These are phyloP conservation scores for Delonix regia DNA, from an alignment of 306 rosid species.

Conservation along the genomic window DNA sequence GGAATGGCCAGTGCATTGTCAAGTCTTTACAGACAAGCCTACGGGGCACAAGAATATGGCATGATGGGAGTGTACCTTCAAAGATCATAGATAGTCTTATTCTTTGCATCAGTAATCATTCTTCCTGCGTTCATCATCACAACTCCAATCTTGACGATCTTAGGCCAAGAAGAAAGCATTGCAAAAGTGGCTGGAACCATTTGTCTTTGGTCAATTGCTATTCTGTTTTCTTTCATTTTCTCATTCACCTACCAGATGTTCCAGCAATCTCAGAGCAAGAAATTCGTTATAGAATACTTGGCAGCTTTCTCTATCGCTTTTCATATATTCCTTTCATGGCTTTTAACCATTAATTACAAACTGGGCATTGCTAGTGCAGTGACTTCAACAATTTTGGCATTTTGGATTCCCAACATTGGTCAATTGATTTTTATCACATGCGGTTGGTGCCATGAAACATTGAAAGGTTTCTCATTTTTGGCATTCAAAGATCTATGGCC, in stretches of 20 bases:
- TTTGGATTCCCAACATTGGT: not conserved
- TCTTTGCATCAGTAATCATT: too few relatives aligned
- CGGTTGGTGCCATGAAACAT: not conserved
- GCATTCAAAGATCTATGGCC: not conserved
- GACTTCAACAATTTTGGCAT: not conserved
- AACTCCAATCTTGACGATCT: constrained; percentile 38
- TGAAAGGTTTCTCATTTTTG: not conserved
- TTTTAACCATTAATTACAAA: constrained; percentile 12
- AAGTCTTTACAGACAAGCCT: constrained; percentile 65
- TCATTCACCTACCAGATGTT: constrained; percentile 54
- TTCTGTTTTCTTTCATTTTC: constrained; percentile 43
- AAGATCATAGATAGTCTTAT: constrained; percentile 51
- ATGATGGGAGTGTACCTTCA: constrained; percentile 68
- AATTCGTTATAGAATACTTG: constrained; percentile 49
- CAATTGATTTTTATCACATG: not conserved
- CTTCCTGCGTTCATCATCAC: constrained; percentile 56
- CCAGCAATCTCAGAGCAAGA: constrained; percentile 65
- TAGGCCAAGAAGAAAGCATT: constrained; percentile 47
- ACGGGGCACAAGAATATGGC: constrained; percentile 52
- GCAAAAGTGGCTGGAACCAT: constrained; percentile 46
- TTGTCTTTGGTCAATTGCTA: constrained; percentile 48
- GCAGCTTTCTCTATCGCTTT: constrained; percentile 40
- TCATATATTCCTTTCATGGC: constrained; percentile 54
- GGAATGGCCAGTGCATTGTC: constrained; percentile 63
- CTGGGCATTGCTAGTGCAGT: not conserved